A percentile compares a stretch with the other conserved stretches of the same genome.
Evolutionary conservation across 164 flowering plant genomes (phyloP).

Genomic region (Magnolia kwangsiensis): DNA sequence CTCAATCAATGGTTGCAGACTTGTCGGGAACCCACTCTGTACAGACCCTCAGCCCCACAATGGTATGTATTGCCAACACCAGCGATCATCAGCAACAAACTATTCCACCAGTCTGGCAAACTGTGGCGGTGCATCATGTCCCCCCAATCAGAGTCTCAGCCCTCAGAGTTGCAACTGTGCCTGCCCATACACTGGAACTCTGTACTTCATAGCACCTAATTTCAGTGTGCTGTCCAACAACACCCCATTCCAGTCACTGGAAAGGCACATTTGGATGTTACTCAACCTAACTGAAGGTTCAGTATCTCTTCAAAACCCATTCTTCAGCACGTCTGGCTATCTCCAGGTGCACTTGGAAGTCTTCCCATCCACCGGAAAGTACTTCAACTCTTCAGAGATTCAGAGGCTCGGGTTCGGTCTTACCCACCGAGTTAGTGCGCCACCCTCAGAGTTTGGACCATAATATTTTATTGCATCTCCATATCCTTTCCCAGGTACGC

Average conservation of each 20-base stretch:
- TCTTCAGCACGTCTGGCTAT: slow-evolving; percentile 62
- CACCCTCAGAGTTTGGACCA: slow-evolving; percentile 59
- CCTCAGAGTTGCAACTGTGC: slow-evolving; percentile 89
- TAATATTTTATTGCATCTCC: slow-evolving; percentile 53
- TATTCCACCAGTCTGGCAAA: slow-evolving; percentile 70
- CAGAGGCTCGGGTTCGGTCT: slow-evolving; percentile 56
- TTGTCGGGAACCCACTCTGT: slow-evolving; percentile 81
- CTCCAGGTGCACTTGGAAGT: slow-evolving; percentile 63
- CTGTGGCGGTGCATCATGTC: slow-evolving; percentile 51
- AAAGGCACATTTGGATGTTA: slow-evolving; percentile 60
- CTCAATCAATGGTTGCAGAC: slow-evolving; percentile 30
- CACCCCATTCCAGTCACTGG: slow-evolving; percentile 54
- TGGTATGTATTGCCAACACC: slow-evolving; percentile 55
- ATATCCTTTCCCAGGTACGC: slow-evolving; percentile 55
- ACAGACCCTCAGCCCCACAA: slow-evolving; percentile 24
- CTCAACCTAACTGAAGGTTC: slow-evolving; percentile 71
- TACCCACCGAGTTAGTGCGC: slow-evolving; percentile 60
- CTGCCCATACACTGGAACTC: slow-evolving; percentile 73
- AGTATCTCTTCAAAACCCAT: slow-evolving; percentile 59
- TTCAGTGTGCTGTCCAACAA: slow-evolving; percentile 68
- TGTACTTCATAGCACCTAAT: slow-evolving; percentile 74
- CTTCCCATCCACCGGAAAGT: slow-evolving; percentile 58
- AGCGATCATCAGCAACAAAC: slow-evolving; percentile 18
- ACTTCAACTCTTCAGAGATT: slow-evolving; percentile 59
- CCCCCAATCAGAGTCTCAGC: slow-evolving; percentile 46